Conservation (phyloP, 306 rosid species). For the Cercis canadensis region DNA sequence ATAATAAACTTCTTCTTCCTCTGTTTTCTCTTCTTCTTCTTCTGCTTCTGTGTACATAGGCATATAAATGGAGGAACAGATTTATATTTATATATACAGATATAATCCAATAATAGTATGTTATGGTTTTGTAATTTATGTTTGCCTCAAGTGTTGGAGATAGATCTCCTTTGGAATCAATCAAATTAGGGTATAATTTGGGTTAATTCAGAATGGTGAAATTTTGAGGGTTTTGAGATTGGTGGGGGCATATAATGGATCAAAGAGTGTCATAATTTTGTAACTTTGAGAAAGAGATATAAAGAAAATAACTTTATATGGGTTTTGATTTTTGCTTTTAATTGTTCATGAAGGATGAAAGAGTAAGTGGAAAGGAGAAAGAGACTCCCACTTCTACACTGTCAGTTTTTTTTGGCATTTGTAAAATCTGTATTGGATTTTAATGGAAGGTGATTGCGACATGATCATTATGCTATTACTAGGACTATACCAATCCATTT, state of each 20-base stretch:
- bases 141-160: constrained; percentile 3
- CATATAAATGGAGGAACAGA: constrained; percentile 5
- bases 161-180: constrained; percentile 3
- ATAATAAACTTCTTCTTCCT: not conserved
- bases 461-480: constrained; percentile 36
- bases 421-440: constrained; percentile 32
- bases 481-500: not conserved
- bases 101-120: constrained; percentile 17
- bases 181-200: constrained; percentile 6
- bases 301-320: constrained; percentile 30
- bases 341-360: constrained; percentile 27
- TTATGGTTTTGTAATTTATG: constrained; percentile 26
- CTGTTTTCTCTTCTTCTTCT: constrained; percentile 6
- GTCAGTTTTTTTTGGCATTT: constrained; percentile 30
- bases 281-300: constrained; percentile 32
- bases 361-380: constrained; percentile 25
- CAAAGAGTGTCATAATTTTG: constrained; percentile 36
- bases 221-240: constrained; percentile 23
- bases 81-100: not conserved
- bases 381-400: constrained; percentile 33
- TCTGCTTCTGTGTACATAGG: constrained; percentile 39
- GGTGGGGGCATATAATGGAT: constrained; percentile 32
- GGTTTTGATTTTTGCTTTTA: constrained; percentile 34
- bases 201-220: constrained; percentile 20
- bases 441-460: constrained; percentile 50